Evolutionary conservation across 345 rosid genomes (phyloP).

Genomic region (Eucalyptus dawsonii): DNA sequence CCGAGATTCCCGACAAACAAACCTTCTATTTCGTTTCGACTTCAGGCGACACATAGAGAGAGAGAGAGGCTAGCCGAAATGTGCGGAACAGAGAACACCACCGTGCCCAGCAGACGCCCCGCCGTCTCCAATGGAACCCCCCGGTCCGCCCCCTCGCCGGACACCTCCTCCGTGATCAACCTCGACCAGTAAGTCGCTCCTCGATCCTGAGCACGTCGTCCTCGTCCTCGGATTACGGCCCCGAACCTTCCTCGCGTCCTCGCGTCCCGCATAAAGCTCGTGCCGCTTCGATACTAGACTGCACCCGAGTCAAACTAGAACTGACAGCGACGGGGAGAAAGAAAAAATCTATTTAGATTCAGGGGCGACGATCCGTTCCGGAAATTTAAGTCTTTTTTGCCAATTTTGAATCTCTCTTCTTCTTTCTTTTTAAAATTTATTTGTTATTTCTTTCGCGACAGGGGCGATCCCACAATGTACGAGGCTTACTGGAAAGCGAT

Average conservation of each 20-base stretch:
- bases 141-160: background rate
- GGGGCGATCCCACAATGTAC: slow-evolving; percentile 88
- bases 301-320: background rate
- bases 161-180: slow-evolving; percentile 7
- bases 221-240: background rate
- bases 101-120: background rate
- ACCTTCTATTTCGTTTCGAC: background rate
- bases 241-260: background rate
- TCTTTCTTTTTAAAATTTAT: too few species aligned
- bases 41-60: background rate
- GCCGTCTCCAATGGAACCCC: background rate
- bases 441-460: background rate
- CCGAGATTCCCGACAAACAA: background rate
- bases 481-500: slow-evolving; percentile 57
- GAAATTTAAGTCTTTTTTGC: background rate
- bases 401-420: background rate
- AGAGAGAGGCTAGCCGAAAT: background rate
- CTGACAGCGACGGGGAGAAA: background rate
- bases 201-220: background rate
- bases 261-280: background rate
- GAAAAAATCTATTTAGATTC: background rate
- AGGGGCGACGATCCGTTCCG: background rate
- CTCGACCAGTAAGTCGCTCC: slow-evolving; percentile 21
- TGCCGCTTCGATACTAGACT: rapidly evolving
- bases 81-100: background rate